Evolutionary conservation across 73 alveolate species (phyloP), one percentile per base, ranked within the genome.

Genomic region (Diophrys appendiculata): DNA sequence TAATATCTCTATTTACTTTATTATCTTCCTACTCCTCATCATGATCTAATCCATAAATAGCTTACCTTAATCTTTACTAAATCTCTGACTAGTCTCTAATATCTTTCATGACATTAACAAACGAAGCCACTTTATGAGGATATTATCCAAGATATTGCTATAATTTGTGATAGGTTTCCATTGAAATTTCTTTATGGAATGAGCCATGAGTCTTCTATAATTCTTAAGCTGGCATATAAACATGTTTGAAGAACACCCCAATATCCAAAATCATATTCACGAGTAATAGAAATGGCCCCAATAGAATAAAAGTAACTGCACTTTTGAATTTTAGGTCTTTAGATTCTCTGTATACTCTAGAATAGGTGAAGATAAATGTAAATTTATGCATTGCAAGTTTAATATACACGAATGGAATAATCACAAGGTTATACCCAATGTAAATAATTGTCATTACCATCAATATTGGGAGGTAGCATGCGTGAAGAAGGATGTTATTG

Each of bases 351-450:
- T 74, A 79, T 14, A 73, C 27, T 52, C 86, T 73, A 1, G 88
- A 74, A 76, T 87, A 87, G 3, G 86, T 87, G 25, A 65, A 80
- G 32, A 83, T 68, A 73, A 87, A 67, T 1, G 79, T 31, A 53
- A 87, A 56, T 69, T 87, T 87, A 80, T 87, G 94, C 72, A 72
- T 29, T 18, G 68, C 67, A 25, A 87, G 65, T 69, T 87, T 87
- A n/a, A 87, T 72, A 33, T 78, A 87, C 14, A 71, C 79, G 43
- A 73, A 13, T 0, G 94, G 94, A 25, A 23, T 3, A 13, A 87
- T 18, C 23, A 69, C 29, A 0, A 81, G 28, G 28, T 32, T 74
- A 68, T 77, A 80, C 29, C 54, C 31, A 0, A 87, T 31, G 72
- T 78, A 87, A 0, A 87, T 53, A 25, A 87, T 1, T 13, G 71